A percentile compares a stretch with the other conserved stretches of the same genome.
Conservation (phyloP, 257 asterid species). For the Solanum lycopersicoides region DNA sequence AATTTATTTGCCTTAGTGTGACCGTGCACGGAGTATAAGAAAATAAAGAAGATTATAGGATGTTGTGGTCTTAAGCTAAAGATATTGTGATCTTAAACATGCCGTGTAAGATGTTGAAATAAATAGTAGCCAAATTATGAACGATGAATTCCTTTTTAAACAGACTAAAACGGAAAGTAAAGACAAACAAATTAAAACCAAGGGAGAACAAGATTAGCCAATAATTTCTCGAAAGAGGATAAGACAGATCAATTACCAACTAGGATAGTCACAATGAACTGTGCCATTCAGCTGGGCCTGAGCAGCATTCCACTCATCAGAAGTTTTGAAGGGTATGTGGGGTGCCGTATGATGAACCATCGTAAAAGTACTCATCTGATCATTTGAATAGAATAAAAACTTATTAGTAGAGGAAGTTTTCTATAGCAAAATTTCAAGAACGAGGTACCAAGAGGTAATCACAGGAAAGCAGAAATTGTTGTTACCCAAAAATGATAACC, state of each 20-base stretch:
- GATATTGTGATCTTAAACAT: not conserved
- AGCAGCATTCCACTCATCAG: conserved; percentile 89
- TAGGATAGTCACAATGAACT: conserved; percentile 88
- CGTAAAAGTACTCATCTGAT: conserved; percentile 92
- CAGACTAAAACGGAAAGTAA: not conserved
- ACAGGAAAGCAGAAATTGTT: not conserved
- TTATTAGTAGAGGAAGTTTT: not conserved
- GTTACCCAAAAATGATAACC: conserved; percentile 99
- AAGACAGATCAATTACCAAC: conserved; percentile 43
- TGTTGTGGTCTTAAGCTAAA: not conserved
- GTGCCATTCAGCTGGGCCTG: conserved; percentile 97
- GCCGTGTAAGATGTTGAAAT: not conserved
- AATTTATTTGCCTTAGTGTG: not conserved
- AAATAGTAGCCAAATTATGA: not conserved
- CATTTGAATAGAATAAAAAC: not conserved
- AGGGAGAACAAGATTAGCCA: not conserved
- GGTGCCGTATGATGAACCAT: conserved; percentile 99
- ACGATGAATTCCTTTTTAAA: not conserved
- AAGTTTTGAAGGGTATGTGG: conserved; percentile 83
- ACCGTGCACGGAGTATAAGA: not conserved
- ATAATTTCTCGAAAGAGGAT: not conserved
- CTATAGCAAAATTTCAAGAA: not conserved
- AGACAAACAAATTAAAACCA: not conserved
- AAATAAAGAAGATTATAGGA: not conserved
- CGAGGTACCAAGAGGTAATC: not conserved